These are phyloP conservation scores for Colletotrichum sp. DNA, from an alignment of 2,329 filamentous ascomycete genomes.

Conservation along the genomic window DNA sequence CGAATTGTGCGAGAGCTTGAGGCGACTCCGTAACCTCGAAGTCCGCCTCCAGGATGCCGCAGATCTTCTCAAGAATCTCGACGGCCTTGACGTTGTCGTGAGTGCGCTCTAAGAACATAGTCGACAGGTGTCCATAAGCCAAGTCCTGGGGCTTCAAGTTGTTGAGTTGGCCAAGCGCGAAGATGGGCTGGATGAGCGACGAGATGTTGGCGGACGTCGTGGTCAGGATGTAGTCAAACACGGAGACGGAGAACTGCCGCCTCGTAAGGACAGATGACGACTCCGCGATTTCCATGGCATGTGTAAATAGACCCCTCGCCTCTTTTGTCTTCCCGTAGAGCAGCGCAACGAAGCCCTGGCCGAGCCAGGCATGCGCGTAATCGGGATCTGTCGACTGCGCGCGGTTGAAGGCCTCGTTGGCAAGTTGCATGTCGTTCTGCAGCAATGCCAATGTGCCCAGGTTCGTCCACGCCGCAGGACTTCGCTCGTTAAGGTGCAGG, in stretches of 20 bases:
- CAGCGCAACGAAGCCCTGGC: slow-evolving; percentile 85
- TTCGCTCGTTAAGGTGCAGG: slow-evolving; percentile 89
- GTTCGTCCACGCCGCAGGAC: slow-evolving; percentile 87
- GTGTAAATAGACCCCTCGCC: slow-evolving; percentile 85
- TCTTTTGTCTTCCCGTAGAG: slow-evolving; percentile 77
- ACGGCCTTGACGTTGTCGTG: slow-evolving; percentile 71
- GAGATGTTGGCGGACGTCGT: slow-evolving; percentile 58
- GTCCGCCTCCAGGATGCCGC: slow-evolving; percentile 73
- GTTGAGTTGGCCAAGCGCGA: slow-evolving; percentile 83
- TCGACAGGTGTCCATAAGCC: slow-evolving; percentile 76
- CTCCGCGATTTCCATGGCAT: slow-evolving; percentile 91
- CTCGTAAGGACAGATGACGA: slow-evolving; percentile 76
- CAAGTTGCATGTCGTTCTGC: slow-evolving; percentile 83
- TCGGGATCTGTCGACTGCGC: slow-evolving; percentile 95
- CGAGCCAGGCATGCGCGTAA: slow-evolving; percentile 91
- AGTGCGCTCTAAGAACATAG: slow-evolving; percentile 82
- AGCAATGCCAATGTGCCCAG: slow-evolving; percentile 85
- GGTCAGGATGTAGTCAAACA: slow-evolving; percentile 81
- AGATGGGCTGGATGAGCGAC: slow-evolving; percentile 83
- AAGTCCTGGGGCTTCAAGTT: slow-evolving; percentile 74
- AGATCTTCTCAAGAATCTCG: slow-evolving; percentile 68
- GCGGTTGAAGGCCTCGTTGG: slow-evolving; percentile 87
- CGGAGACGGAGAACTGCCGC: slow-evolving; percentile 78
- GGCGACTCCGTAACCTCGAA: slow-evolving; percentile 86
- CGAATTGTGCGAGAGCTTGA: slow-evolving; percentile 75